Evolutionary conservation across 495 filamentous ascomycete species (phyloP).

Genomic region (Opeltia flavorubescens): DNA sequence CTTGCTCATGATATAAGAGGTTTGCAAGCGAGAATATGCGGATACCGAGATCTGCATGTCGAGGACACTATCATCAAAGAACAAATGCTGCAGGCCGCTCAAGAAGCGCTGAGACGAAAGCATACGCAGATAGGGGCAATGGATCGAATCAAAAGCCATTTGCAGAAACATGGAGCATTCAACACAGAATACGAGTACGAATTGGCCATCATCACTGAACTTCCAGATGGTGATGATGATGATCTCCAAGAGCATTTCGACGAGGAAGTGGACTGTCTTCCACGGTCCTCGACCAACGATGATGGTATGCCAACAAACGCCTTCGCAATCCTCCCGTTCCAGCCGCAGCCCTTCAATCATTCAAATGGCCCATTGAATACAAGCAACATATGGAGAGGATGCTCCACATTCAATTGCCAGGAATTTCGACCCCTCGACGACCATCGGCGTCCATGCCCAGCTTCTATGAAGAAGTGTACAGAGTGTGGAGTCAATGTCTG

Average conservation of each 20-base stretch:
- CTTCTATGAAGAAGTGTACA: conserved; percentile 36
- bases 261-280: conserved; percentile 14
- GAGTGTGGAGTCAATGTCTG: conserved; percentile 42
- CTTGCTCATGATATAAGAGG: conserved; percentile 50
- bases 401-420: conserved; percentile 43
- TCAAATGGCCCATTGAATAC: conserved; percentile 24
- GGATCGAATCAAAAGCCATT: not conserved
- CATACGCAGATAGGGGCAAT: conserved; percentile 8
- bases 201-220: not conserved
- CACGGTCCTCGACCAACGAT: conserved; percentile 27
- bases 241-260: conserved; percentile 8
- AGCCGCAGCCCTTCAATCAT: conserved; percentile 26
- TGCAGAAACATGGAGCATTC: not conserved
- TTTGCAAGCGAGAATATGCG: conserved; percentile 44
- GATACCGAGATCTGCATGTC: conserved; percentile 39
- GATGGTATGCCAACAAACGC: conserved; percentile 7
- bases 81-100: not conserved
- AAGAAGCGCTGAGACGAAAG: not conserved
- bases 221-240: conserved; percentile 4
- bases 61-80: conserved; percentile 25
- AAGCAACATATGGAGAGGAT: conserved; percentile 37
- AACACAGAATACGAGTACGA: not conserved
- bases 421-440: conserved; percentile 35
- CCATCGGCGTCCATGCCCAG: conserved; percentile 34
- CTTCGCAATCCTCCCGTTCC: conserved; percentile 18